Evolutionary conservation across 441 rosid genomes (phyloP), one percentile per base, ranked within the genome.

Genomic region (Euphorbia schlechtendalii): DNA sequence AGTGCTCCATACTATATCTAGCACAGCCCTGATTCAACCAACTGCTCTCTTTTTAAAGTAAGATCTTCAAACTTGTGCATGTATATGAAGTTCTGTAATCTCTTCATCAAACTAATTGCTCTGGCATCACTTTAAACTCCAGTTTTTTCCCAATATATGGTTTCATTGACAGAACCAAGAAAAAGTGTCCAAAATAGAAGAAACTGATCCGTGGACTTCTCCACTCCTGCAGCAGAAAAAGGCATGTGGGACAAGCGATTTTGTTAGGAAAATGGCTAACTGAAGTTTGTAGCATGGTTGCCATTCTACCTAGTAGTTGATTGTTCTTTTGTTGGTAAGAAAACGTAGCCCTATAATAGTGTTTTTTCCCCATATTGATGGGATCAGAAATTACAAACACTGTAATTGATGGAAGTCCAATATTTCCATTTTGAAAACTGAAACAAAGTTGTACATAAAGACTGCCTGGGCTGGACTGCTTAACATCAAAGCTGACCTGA

Each of bases 1-100:
- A 52, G 18, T 30, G 52, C 64, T 24, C 48, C 69, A 52, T 52
- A 60, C 71, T 36, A 38, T 63, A 38, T 18, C n/a, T 61, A 58
- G 52, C 46, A 51, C 20, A 54, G 27, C 62, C 49, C 48, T 28
- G 18, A 59, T 55, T 0, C 15, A 64, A 70, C 28, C 65, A 69
- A 25, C 63, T 70, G 14, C 46, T 77, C 73, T 34, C 67, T 65
- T 58, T 70, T 69, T 22, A 49, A 52, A 22, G 78, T 80, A 76
- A 72, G 73, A 27, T 13, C 5, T 13, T 8, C 28, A 51, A 52
- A 12, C 43, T 17, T 3, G 24, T 20, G 8, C 48, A 6, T 40
- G 11, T 25, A 27, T 25, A 15, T 11, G 18, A 40, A 65, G 5
- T 34, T 32, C 15, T 11, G 52, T 3, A 9, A 36, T 14, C 28